Evolutionary conservation across 1,284 basidiomycete species (phyloP), one percentile per base, ranked within the genome.

Genomic region (Taiwanofungus camphoratus): DNA sequence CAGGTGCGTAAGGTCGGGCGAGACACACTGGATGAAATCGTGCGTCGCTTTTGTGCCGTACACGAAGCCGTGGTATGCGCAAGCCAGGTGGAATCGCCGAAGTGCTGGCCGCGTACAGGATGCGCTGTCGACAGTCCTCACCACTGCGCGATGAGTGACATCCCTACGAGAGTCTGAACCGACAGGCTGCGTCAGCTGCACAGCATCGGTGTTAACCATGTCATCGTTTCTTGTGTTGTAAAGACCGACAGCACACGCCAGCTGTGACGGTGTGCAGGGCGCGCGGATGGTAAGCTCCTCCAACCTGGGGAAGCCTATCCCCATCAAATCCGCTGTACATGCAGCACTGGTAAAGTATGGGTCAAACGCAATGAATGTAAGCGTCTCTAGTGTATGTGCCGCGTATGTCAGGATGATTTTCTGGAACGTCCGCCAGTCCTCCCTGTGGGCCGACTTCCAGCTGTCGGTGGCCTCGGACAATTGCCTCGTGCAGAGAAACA

Each of bases 181-280:
- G 21, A 18, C 38, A 41, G 15, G 41, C 37, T 19, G 6, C 5
- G 20, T 18, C 26, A 11, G 6, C 7, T 5, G 2, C 22, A 20
- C 23, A 22, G 4, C 16, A 20, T 5, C 13, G 33, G 20, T 23
- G 3, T 36, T 34, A 51, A 46, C 19, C 41, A 16, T 3, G 50
- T 46, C 5, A 53, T 54, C 26, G n/a, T n/a, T n/a, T n/a, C n/a
- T n/a, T n/a, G n/a, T n/a, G n/a, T n/a, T n/a, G n/a, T n/a, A n/a
- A n/a, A n/a, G n/a, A n/a, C n/a, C n/a, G 55, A 59, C 22, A 55
- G 54, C 9, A 53, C 55, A 11, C 58, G 58, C 60, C 15, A 39
- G 34, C 1, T 4, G 43, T 51, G 13, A 48, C 52, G 19, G 60
- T 48, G 15, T 48, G 50, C 13, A 55, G 52, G 36, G 56, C 59